Evolutionary conservation across 2,329 filamentous ascomycete genomes (phyloP).

Genomic region (Aureobasidium subglaciale): DNA sequence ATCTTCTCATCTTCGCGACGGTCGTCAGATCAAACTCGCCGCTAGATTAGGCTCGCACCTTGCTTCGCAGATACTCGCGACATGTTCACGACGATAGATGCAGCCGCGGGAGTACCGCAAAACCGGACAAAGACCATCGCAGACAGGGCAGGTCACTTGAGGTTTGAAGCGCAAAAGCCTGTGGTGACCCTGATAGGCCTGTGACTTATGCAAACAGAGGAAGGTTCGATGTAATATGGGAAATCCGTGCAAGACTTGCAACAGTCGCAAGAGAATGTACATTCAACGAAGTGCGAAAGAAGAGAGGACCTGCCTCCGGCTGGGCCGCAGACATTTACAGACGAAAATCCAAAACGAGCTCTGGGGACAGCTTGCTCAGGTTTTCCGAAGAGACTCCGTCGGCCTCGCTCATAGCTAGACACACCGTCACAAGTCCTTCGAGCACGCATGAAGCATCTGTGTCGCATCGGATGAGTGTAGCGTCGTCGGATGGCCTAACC

Average conservation of each 20-base stretch:
- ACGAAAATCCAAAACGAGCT: constrained; percentile 23
- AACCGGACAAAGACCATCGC: too few species aligned
- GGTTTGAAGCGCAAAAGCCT: too few species aligned
- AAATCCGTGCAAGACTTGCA: constrained; percentile 33
- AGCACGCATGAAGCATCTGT: not conserved
- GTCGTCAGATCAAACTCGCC: too few species aligned
- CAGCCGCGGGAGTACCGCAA: too few species aligned
- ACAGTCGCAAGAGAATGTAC: constrained; percentile 34
- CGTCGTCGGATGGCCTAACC: not conserved
- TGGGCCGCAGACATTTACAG: constrained; percentile 33
- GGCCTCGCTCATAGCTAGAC: not conserved
- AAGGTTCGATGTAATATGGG: constrained; percentile 36
- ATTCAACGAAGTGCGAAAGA: constrained; percentile 37
- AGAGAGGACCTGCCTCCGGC: constrained; percentile 32
- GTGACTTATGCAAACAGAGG: constrained; percentile 38
- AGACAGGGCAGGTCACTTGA: too few species aligned
- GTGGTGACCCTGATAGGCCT: too few species aligned
- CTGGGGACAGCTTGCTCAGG: not conserved
- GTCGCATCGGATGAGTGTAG: not conserved
- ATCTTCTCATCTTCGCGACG: too few species aligned
- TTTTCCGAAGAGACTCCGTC: not conserved
- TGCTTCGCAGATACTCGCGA: too few species aligned
- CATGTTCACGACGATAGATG: too few species aligned
- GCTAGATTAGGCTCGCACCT: too few species aligned
- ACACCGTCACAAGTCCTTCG: not conserved